Base-by-base conservation (phyloP, 2,329 filamentous ascomycete genomes). In the Didymella exigua region DNA sequence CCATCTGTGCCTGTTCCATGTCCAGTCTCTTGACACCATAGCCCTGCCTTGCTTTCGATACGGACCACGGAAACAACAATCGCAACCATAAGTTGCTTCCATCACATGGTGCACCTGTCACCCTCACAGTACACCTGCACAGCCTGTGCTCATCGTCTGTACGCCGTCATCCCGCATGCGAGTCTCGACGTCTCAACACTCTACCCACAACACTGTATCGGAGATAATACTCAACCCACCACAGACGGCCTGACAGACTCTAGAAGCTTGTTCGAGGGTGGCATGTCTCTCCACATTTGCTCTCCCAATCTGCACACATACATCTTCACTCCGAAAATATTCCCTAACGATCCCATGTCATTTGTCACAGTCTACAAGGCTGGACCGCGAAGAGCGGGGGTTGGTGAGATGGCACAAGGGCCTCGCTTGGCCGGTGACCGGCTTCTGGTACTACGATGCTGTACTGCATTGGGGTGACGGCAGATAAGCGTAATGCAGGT, bases 341-440 rank as follows among this genome's bases (percentile, higher is more conserved):
- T 42, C 38, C 36, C 18, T 14, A 33, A 24, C 26, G 23, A 34
- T 27, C 42, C 23, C 29, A 42, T 42, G 41, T 43, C 34, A 26
- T 41, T 43, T 45, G 45, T 50, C 52, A 55, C 36, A 50, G 11
- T 26, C 13, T 18, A 51, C 56, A 50, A 43, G 46, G 33, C 43
- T 40, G 34, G 52, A 11, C 44, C 23, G 30, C 14, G 18, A 46
- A 49, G 47, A 55, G 51, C 44, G 56, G 49, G 48, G 56, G 52
- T 27, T 52, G 48, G 44, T 29, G 40, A 31, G 31, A 24, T 31
- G 18, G 40, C n/a, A 38, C 46, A 31, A 37, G 10, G 18, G 36
- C 36, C 44, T 55, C 47, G 47, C 47, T 59, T 59, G 42, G 51
- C 38, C 31, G 43, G 29, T 24, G 47, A 33, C 42, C 38, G 29